Conservation (phyloP, 2,329 filamentous ascomycete species). For the Botrytis squamosa region DNA sequence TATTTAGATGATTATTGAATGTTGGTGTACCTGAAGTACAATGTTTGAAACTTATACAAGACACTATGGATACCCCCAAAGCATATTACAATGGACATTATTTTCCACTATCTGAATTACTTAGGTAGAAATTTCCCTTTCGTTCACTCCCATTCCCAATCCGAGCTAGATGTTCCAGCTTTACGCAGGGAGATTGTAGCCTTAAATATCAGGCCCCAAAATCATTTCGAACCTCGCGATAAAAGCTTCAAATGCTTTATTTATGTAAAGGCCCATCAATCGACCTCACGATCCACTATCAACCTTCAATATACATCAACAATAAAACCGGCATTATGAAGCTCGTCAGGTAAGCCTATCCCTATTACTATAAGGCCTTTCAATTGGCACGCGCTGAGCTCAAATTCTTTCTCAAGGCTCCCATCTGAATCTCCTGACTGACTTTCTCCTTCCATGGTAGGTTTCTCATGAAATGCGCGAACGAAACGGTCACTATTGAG, state of each 20-base stretch:
- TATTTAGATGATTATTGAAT: constrained; percentile 22
- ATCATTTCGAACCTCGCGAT: constrained; percentile 15
- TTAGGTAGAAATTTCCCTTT: neutral
- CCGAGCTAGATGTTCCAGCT: neutral
- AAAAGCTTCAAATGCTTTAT: constrained; percentile 21
- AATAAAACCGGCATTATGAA: constrained; percentile 68
- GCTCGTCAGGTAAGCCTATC: constrained; percentile 79
- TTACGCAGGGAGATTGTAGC: neutral
- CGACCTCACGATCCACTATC: constrained; percentile 2
- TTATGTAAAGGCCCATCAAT: constrained; percentile 14
- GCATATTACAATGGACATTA: constrained; percentile 1
- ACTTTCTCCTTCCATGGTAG: constrained; percentile 49
- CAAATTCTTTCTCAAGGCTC: constrained; percentile 42
- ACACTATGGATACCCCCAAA: constrained; percentile 10
- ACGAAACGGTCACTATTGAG: constrained; percentile 97
- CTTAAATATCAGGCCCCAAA: neutral
- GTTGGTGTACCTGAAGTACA: constrained; percentile 16
- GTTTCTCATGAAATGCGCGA: constrained; percentile 99
- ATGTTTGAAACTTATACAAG: constrained; percentile 15
- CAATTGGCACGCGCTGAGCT: constrained; percentile 48
- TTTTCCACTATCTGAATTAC: neutral
- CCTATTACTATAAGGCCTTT: constrained; percentile 30
- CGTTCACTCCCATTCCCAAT: neutral
- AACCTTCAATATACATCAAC: constrained; percentile 9
- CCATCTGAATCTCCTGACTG: constrained; percentile 40